Percentiles rank a stretch among this genome's conserved stretches.
Evolutionary conservation across 805 yeast species (phyloP).

Genomic region (Zygosaccharomyces lentus): DNA sequence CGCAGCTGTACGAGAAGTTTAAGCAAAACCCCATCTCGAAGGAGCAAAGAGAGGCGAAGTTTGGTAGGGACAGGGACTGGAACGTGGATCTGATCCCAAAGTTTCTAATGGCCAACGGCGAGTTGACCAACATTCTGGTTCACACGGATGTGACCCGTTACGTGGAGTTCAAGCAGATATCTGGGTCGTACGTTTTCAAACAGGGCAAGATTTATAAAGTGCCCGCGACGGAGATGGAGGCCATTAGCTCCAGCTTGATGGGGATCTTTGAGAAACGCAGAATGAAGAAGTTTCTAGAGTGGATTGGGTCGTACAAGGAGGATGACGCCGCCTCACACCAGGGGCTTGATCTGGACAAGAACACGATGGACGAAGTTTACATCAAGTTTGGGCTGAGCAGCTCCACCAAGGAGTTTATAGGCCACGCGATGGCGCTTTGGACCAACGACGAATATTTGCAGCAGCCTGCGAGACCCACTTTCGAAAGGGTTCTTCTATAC

Average conservation of each 20-base stretch:
- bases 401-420: slow-evolving; percentile 93
- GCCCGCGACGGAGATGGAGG: slow-evolving; percentile 88
- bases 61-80: slow-evolving; percentile 96
- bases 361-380: slow-evolving; percentile 89
- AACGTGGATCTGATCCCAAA: slow-evolving; percentile 96
- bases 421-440: slow-evolving; percentile 98
- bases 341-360: slow-evolving; percentile 77
- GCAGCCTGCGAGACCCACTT: slow-evolving; percentile 88
- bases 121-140: slow-evolving; percentile 87
- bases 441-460: slow-evolving; percentile 83
- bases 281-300: slow-evolving; percentile 88
- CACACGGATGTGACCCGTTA: slow-evolving; percentile 96
- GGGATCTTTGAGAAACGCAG: slow-evolving; percentile 95
- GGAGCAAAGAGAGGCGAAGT: slow-evolving; percentile 57
- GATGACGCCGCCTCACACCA: slow-evolving; percentile 77
- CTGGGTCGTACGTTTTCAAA: slow-evolving; percentile 88
- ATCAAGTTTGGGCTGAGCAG: slow-evolving; percentile 83
- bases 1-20: slow-evolving; percentile 72
- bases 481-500: slow-evolving; percentile 79
- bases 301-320: slow-evolving; percentile 75
- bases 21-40: slow-evolving; percentile 72
- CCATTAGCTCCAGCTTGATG: slow-evolving; percentile 85
- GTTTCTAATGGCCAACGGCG: slow-evolving; percentile 96
- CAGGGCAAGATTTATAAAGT: slow-evolving; percentile 92
- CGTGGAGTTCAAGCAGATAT: slow-evolving; percentile 91